Evolutionary conservation across 805 yeast species (phyloP).

Genomic region (Torulaspora indica): DNA sequence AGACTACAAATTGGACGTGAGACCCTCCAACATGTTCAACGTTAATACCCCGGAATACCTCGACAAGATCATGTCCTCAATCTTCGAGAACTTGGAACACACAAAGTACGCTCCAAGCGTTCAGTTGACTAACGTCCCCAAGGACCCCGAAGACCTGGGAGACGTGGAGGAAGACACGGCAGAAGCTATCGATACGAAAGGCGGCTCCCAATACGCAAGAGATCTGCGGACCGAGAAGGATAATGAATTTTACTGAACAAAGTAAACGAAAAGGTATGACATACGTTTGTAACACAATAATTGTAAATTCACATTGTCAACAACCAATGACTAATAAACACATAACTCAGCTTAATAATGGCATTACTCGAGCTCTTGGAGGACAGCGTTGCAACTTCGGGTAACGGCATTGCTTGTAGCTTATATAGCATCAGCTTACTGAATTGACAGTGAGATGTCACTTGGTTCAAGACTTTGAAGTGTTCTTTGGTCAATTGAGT

Average conservation of each 20-base stretch:
- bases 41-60: slow-evolving; percentile 91
- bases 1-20: slow-evolving; percentile 88
- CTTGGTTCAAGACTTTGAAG: neutral
- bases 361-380: neutral
- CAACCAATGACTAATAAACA: slow-evolving; percentile 45
- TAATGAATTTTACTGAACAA: slow-evolving; percentile 58
- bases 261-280: neutral
- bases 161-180: slow-evolving; percentile 81
- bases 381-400: neutral
- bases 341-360: no score
- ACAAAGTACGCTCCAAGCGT: slow-evolving; percentile 98
- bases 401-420: neutral
- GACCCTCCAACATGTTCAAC: slow-evolving; percentile 94
- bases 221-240: slow-evolving; percentile 68
- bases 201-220: slow-evolving; percentile 82
- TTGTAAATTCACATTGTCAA: neutral
- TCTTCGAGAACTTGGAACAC: slow-evolving; percentile 71
- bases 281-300: slow-evolving; percentile 4
- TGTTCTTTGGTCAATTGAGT: neutral
- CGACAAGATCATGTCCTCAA: slow-evolving; percentile 74
- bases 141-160: slow-evolving; percentile 79
- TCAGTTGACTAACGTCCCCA: slow-evolving; percentile 84
- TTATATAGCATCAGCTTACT: neutral
- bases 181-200: slow-evolving; percentile 79
- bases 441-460: neutral